Evolutionary conservation across 225 moss, liverwort and hornwort species (phyloP).

Genomic region (Sphagnum contortum): DNA sequence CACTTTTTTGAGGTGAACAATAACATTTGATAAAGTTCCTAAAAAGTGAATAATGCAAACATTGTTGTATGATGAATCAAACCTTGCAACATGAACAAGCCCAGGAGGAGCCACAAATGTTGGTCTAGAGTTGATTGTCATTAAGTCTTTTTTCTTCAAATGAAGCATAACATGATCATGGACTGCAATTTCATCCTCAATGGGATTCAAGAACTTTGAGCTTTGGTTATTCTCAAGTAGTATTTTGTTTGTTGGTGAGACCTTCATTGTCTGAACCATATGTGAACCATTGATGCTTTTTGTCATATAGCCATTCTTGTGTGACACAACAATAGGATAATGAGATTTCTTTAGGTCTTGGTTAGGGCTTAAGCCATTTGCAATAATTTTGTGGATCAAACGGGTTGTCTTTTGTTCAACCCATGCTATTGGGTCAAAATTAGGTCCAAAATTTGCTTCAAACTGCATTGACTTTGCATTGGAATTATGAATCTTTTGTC

Average conservation of each 20-base stretch:
- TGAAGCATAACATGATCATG: conserved; percentile 17
- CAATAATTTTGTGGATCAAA: conserved; percentile 24
- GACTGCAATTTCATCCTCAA: conserved; percentile 15
- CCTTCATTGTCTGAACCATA: too few relatives aligned
- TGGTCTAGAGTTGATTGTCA: conserved; percentile 36
- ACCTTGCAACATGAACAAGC: conserved; percentile 37
- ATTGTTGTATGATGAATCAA: neutral
- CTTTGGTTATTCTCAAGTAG: too few relatives aligned
- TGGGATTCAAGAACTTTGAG: conserved; percentile 21
- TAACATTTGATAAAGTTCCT: too few relatives aligned
- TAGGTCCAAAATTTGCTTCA: conserved; percentile 4
- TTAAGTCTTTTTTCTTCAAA: conserved; percentile 23
- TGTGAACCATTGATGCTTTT: conserved; percentile 10
- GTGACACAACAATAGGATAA: conserved; percentile 8
- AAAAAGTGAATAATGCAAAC: too few relatives aligned
- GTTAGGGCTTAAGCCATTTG: conserved; percentile 11
- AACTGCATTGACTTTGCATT: conserved; percentile 6
- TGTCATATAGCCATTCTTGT: conserved; percentile 31
- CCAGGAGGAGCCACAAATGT: conserved; percentile 31
- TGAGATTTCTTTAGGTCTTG: conserved; percentile 5
- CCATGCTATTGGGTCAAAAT: conserved; percentile 16
- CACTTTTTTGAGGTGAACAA: too few relatives aligned
- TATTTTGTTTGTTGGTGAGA: too few relatives aligned
- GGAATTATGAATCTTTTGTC: too few relatives aligned
- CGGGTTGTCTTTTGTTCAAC: conserved; percentile 22